Base-by-base conservation (phyloP, 176 grass and related monocot species). In the Oryza brachyantha region DNA sequence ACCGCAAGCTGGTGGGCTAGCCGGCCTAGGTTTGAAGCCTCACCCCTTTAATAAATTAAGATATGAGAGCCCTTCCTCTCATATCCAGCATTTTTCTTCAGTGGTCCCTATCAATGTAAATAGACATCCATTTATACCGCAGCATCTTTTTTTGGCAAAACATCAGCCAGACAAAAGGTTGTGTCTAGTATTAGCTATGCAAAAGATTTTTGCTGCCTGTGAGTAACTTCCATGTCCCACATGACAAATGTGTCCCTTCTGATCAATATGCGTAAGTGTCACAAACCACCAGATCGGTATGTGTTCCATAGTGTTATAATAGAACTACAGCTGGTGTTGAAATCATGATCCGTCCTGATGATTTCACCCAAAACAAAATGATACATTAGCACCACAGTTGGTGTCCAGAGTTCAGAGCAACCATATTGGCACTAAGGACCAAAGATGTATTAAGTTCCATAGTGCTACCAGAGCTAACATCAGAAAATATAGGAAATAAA, bases 371-470 rank as follows among this genome's bases (percentile, higher is more conserved):
- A 54, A 66, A 66, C 11, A 42, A 78, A 34, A 42, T 9, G 60
- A 76, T 45, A 25, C 36, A 71, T 64, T 9, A 37, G 4, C 4
- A 52, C 31, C 16, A 74, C 4, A 2, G 48, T 52, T 10, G 32
- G 13, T 12, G 24, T 52, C n/a, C 34, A 65, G 32, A 64, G 43
- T 24, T 66, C 32, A 29, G 7, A 39, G 16, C 9, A 64, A 31
- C 34, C n/a, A 68, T 36, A 41, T 70, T 76, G 29, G 52, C 26
- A 6, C 66, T 17, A 76, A 86, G 13, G 54, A 75, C 39, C 62
- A 52, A 38, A 24, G 37, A 13, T 8, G 38, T 0, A 4, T 12
- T 68, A 43, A 70, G 19, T n/a, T 70, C 3, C 4, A 39, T 27
- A 70, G 41, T 40, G 32, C 64, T 41, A 76, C 27, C 25, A n/a